Conservation (phyloP, 371 early-diverging fungal genomes). For the Mortierella sp. region DNA sequence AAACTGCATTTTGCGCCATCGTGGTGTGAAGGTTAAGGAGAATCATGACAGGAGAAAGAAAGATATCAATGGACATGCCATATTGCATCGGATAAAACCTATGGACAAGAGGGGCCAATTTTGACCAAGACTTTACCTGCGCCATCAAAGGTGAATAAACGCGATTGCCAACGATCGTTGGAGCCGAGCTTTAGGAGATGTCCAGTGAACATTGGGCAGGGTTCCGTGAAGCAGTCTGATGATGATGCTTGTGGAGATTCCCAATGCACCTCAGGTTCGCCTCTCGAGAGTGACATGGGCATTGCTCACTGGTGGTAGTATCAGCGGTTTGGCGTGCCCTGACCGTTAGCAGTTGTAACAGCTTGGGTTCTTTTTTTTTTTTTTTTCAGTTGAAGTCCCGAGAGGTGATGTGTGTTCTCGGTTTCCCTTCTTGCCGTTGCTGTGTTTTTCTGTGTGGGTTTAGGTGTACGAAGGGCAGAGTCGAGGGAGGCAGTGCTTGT, state of each 20-base stretch:
- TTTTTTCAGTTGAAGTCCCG: too few relatives aligned
- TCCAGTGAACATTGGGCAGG: slow-evolving; percentile 30
- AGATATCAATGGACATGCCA: neutral
- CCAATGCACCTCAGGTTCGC: slow-evolving; percentile 16
- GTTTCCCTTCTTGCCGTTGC: too few relatives aligned
- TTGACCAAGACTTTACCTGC: too few relatives aligned
- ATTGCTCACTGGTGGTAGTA: too few relatives aligned
- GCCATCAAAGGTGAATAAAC: slow-evolving; percentile 50
- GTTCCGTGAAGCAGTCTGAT: slow-evolving; percentile 9
- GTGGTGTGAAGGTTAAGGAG: neutral
- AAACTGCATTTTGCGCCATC: slow-evolving; percentile 5
- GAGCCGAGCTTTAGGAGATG: slow-evolving; percentile 35
- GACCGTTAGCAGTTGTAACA: too few relatives aligned
- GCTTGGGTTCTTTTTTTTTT: too few relatives aligned
- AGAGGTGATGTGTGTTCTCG: too few relatives aligned
- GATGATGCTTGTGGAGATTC: neutral
- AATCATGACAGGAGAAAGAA: neutral
- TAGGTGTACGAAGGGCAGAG: too few relatives aligned
- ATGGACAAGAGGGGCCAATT: slow-evolving; percentile 3
- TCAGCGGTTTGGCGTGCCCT: too few relatives aligned
- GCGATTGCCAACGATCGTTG: slow-evolving; percentile 44
- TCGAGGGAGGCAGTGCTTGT: too few relatives aligned
- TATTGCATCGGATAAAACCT: neutral
- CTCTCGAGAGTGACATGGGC: slow-evolving; percentile 16
- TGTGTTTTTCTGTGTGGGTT: too few relatives aligned